Evolutionary conservation across 2,329 filamentous ascomycete species (phyloP).

Genomic region (Ascochyta lentis): DNA sequence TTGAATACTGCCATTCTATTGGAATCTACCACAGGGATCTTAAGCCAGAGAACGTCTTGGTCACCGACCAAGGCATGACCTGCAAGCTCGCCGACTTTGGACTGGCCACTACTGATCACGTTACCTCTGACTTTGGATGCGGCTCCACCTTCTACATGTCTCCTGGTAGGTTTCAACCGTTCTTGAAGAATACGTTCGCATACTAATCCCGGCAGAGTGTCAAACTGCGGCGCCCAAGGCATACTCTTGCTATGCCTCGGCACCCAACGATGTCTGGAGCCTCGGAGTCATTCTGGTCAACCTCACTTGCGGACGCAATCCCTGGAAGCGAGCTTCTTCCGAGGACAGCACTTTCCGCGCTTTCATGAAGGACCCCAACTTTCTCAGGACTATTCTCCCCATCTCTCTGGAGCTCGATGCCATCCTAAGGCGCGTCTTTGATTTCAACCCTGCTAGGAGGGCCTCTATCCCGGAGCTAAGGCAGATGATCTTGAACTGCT

Average conservation of each 20-base stretch:
- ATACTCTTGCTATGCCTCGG: constrained; percentile 82
- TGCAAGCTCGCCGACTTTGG: constrained; percentile 98
- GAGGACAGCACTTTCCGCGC: constrained; percentile 96
- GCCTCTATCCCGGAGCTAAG: constrained; percentile 83
- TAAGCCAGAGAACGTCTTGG: constrained; percentile 97
- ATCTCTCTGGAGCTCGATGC: constrained; percentile 87
- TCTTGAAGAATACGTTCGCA: constrained; percentile 14
- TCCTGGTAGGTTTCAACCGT: constrained; percentile 73
- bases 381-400: constrained; percentile 90
- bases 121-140: constrained; percentile 94
- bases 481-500: constrained; percentile 76
- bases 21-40: constrained; percentile 97
- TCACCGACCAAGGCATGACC: constrained; percentile 84
- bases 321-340: constrained; percentile 94
- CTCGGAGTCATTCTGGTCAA: constrained; percentile 98
- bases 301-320: constrained; percentile 95
- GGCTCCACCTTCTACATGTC: constrained; percentile 99
- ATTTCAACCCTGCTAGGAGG: constrained; percentile 80
- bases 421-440: constrained; percentile 87
- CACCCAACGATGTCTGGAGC: constrained; percentile 96
- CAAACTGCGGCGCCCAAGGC: constrained; percentile 76
- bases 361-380: constrained; percentile 82
- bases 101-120: constrained; percentile 81
- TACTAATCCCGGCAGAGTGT: constrained; percentile 72
- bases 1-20: constrained; percentile 89